Evolutionary conservation across 2,329 filamentous ascomycete genomes (phyloP).

Genomic region (Emericellopsis cladophorae): DNA sequence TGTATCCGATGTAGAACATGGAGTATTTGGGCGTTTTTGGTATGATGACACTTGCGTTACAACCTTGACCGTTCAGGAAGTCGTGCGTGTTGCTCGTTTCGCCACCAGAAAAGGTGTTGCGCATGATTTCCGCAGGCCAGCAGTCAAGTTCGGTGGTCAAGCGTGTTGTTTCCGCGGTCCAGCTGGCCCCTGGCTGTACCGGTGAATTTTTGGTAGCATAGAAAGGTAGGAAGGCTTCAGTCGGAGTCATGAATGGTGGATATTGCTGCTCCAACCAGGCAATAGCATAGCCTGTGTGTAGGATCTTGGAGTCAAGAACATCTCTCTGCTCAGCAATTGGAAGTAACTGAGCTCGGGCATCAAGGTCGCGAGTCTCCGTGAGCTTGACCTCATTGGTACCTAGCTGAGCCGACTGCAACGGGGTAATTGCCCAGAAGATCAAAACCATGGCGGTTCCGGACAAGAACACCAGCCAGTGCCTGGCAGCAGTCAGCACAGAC

Average conservation of each 20-base stretch:
- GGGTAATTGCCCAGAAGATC: conserved; percentile 42
- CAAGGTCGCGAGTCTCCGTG: background rate
- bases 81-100: too few relatives aligned
- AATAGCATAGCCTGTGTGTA: conserved; percentile 31
- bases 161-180: conserved; percentile 15
- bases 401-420: conserved; percentile 42
- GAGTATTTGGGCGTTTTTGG: too few relatives aligned
- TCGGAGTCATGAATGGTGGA: conserved; percentile 26
- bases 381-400: conserved; percentile 19
- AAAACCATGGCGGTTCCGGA: conserved; percentile 32
- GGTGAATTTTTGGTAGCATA: conserved; percentile 4
- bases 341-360: conserved; percentile 4
- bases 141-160: conserved; percentile 24
- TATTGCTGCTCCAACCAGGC: conserved; percentile 29
- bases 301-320: conserved; percentile 18
- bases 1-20: too few relatives aligned
- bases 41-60: too few relatives aligned
- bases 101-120: too few relatives aligned
- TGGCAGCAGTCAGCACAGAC: too few relatives aligned
- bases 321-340: conserved; percentile 10
- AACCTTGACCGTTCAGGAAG: too few relatives aligned
- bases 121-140: too few relatives aligned
- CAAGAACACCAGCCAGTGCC: conserved; percentile 40
- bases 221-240: conserved; percentile 31
- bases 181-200: background rate